A percentile compares a stretch with the other conserved stretches of the same genome.
Evolutionary conservation across 2,329 filamentous ascomycete genomes (phyloP).

Genomic region (Diaporthe citriasiana): DNA sequence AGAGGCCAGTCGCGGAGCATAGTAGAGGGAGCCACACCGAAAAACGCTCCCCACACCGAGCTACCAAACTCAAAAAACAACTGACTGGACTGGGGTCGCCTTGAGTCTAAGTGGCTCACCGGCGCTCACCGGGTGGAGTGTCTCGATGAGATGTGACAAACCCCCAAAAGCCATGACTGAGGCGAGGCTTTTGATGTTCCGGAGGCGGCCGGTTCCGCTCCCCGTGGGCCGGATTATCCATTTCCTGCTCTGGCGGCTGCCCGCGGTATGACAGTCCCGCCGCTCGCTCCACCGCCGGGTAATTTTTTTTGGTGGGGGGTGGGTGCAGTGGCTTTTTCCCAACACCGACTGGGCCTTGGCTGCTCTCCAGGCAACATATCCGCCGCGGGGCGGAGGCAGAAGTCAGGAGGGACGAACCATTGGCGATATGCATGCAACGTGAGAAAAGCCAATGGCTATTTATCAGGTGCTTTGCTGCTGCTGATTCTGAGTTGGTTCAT

Average conservation of each 20-base stretch:
- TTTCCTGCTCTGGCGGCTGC: not conserved
- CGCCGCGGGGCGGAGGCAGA: not conserved
- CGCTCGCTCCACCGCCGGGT: constrained; percentile 6
- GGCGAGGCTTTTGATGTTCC: constrained; percentile 30
- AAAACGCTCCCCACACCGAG: not conserved
- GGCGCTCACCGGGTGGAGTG: constrained; percentile 32
- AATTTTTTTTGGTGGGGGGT: not conserved
- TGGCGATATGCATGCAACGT: not conserved
- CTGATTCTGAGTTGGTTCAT: not conserved
- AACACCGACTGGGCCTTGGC: not conserved
- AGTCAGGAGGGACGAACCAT: not conserved
- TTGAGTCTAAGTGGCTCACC: constrained; percentile 8
- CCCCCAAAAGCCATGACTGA: constrained; percentile 22
- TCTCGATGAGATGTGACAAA: constrained; percentile 28
- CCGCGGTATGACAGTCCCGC: constrained; percentile 1
- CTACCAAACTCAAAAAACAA: constrained; percentile 1
- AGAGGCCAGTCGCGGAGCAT: not conserved
- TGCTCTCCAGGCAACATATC: not conserved
- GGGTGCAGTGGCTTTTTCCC: not conserved
- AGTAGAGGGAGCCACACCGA: not conserved
- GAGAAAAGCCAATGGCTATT: not conserved
- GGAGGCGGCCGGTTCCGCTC: constrained; percentile 36
- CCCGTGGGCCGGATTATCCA: not conserved
- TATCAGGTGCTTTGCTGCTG: not conserved
- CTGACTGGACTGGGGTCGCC: not conserved